A percentile compares a stretch with the other conserved stretches of the same genome.
Evolutionary conservation across 345 rosid species (phyloP).

Genomic region (Hypericum androsaemum): DNA sequence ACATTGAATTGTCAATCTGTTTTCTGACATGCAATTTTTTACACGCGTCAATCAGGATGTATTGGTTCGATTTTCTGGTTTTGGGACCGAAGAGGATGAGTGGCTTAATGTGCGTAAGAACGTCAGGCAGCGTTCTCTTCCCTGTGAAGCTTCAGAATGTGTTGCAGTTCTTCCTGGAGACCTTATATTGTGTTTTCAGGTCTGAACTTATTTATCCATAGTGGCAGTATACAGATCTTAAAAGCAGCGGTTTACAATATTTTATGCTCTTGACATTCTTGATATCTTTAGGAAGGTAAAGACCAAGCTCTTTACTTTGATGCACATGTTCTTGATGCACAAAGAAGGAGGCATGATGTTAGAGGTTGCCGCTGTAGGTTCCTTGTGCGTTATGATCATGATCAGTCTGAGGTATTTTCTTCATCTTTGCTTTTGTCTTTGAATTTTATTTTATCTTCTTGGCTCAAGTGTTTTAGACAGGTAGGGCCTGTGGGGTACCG

Average conservation of each 20-base stretch:
- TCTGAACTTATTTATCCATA: slow-evolving; percentile 5
- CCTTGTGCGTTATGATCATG: slow-evolving; percentile 93
- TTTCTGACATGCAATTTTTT: slow-evolving; percentile 8
- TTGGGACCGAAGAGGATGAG: slow-evolving; percentile 95
- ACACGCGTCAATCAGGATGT: slow-evolving; percentile 80
- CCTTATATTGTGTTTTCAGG: slow-evolving; percentile 98
- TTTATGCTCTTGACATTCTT: slow-evolving; percentile 6
- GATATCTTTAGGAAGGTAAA: slow-evolving; percentile 76
- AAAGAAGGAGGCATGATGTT: slow-evolving; percentile 92
- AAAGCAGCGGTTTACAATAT: background rate
- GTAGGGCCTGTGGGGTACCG: too few species aligned
- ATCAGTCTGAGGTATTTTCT: slow-evolving; percentile 69
- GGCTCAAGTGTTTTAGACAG: background rate
- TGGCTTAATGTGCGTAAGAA: slow-evolving; percentile 78
- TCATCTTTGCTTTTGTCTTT: slow-evolving; percentile 11
- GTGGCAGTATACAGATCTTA: too few species aligned
- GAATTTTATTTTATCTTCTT: background rate
- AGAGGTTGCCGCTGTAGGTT: slow-evolving; percentile 99
- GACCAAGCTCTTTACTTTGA: slow-evolving; percentile 97
- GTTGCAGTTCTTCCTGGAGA: slow-evolving; percentile 99
- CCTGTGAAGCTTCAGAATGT: slow-evolving; percentile 98
- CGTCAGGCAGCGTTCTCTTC: slow-evolving; percentile 90
- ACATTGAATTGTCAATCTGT: slow-evolving; percentile 1
- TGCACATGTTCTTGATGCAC: slow-evolving; percentile 94
- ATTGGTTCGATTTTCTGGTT: slow-evolving; percentile 86